phyloP scores from a whole-genome alignment of 331 rosid genomes.

The Telfairia occidentalis region DNA sequence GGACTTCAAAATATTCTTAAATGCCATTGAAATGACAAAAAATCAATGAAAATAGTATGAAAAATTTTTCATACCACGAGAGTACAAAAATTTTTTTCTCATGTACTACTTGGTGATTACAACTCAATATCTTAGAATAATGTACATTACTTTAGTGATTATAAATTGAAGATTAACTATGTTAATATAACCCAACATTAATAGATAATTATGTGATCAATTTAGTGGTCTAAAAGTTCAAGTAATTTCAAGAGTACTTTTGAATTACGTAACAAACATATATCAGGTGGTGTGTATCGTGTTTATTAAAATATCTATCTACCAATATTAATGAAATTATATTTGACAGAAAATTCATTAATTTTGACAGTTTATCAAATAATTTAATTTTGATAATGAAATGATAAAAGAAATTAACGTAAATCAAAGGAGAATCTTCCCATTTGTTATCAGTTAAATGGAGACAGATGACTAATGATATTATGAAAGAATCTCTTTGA shows the following conservation, averaged over 20 bases:
- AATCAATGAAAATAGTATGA: too few species aligned
- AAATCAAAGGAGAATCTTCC: neutral
- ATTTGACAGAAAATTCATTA: neutral
- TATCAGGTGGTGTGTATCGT: neutral
- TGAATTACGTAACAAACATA: neutral
- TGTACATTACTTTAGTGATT: neutral
- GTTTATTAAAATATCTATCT: neutral
- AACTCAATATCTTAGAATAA: too few species aligned
- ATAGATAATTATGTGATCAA: neutral
- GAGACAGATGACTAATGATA: neutral
- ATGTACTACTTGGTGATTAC: too few species aligned
- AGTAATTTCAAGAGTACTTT: too few species aligned
- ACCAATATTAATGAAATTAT: neutral
- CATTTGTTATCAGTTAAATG: neutral
- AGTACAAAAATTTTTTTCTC: too few species aligned
- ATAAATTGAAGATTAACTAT: neutral
- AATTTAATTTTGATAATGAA: neutral
- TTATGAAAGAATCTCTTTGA: neutral
- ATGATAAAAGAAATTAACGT: neutral
- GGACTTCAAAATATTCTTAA: too few species aligned
- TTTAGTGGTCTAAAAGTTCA: neutral
- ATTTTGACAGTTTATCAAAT: neutral
- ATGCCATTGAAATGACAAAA: too few species aligned
- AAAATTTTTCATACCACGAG: too few species aligned
- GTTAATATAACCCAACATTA: neutral